A percentile compares a stretch with the other conserved stretches of the same genome.
phyloP scores from a whole-genome alignment of 2,329 filamentous ascomycete species.

The Fusarium pseudograminearum region DNA sequence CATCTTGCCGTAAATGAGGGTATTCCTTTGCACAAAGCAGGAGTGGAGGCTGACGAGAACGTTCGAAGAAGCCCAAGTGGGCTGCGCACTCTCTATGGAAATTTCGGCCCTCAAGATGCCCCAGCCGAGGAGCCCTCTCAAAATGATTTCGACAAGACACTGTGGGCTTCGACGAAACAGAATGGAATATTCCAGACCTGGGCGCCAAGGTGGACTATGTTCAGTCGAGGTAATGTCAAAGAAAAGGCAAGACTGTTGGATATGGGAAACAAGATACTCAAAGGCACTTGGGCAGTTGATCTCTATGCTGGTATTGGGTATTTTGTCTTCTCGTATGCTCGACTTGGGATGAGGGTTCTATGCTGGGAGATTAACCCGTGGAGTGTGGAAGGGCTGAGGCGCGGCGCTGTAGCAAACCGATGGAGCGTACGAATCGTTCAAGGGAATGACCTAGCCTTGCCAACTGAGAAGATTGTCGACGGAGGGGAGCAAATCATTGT shows the following conservation, averaged over 20 bases:
- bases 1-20: conserved; percentile 72
- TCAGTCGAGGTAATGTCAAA: conserved; percentile 87
- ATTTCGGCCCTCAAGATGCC: conserved; percentile 72
- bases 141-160: conserved; percentile 72
- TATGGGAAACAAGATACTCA: conserved; percentile 53
- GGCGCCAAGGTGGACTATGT: conserved; percentile 94
- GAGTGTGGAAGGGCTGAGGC: conserved; percentile 84
- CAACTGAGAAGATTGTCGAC: conserved; percentile 54
- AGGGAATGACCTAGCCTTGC: conserved; percentile 53
- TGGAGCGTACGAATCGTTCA: conserved; percentile 71
- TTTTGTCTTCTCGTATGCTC: conserved; percentile 87
- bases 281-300: conserved; percentile 72
- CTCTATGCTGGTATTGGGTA: conserved; percentile 95
- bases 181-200: conserved; percentile 86
- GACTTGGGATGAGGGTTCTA: conserved; percentile 77
- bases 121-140: conserved; percentile 48
- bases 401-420: conserved; percentile 77
- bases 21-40: conserved; percentile 62
- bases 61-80: conserved; percentile 78
- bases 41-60: conserved; percentile 64
- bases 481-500: conserved; percentile 70
- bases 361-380: conserved; percentile 94
- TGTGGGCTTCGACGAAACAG: conserved; percentile 85
- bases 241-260: conserved; percentile 84
- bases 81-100: conserved; percentile 76